Percentiles rank a stretch among this genome's conserved stretches.
phyloP scores from a whole-genome alignment of 2,329 filamentous ascomycete species.

The Ceratocystis destructans region DNA sequence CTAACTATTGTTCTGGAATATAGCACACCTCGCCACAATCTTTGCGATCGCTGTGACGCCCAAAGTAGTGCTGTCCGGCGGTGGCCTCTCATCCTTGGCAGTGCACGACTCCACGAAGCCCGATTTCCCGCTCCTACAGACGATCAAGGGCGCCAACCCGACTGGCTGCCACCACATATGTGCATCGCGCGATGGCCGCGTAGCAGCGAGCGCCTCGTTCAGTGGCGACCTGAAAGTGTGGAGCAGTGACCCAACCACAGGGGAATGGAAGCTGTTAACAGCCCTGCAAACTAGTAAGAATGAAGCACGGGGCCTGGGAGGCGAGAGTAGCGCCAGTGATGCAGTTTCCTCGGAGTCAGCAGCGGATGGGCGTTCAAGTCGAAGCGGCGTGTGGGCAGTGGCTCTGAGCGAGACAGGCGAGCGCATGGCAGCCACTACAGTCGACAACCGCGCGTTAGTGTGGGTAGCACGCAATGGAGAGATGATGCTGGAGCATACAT shows the following conservation, averaged over 20 bases:
- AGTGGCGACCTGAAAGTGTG: conserved; percentile 80
- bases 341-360: neutral
- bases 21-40: conserved; percentile 73
- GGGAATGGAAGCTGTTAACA: conserved; percentile 39
- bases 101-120: conserved; percentile 61
- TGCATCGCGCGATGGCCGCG: conserved; percentile 51
- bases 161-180: conserved; percentile 85
- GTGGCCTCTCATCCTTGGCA: conserved; percentile 69
- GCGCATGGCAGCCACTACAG: conserved; percentile 74
- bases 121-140: conserved; percentile 65
- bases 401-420: conserved; percentile 72
- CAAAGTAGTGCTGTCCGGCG: conserved; percentile 63
- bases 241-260: conserved; percentile 41
- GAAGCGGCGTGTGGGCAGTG: conserved; percentile 71
- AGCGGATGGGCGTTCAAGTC: neutral
- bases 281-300: conserved; percentile 29
- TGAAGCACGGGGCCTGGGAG: neutral
- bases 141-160: conserved; percentile 64
- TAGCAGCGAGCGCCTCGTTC: conserved; percentile 76
- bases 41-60: conserved; percentile 68
- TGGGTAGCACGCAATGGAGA: conserved; percentile 46
- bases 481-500: conserved; percentile 75
- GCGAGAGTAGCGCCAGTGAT: conserved; percentile 27
- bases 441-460: conserved; percentile 26
- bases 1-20: conserved; percentile 19